Evolutionary conservation across 2,329 filamentous ascomycete genomes (phyloP).

Genomic region (Albifimbria verrucaria): DNA sequence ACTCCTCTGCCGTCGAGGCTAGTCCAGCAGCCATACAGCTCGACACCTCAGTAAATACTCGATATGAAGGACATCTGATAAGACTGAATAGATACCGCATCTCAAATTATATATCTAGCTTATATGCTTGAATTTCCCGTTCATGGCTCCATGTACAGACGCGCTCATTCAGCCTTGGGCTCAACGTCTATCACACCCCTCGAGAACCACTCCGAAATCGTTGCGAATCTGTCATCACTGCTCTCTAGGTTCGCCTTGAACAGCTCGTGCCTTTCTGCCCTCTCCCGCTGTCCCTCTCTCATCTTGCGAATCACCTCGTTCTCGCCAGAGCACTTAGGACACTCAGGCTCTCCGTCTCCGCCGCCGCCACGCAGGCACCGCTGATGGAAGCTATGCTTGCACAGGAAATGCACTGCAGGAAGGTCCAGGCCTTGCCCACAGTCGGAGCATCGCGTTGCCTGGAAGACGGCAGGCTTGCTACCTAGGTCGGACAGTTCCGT

Average conservation of each 20-base stretch:
- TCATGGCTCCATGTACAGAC: background rate
- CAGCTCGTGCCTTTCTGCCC: constrained; percentile 81
- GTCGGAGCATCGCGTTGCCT: constrained; percentile 80
- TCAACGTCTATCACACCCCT: constrained; percentile 77
- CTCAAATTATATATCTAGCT: too few relatives aligned
- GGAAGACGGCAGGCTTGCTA: constrained; percentile 82
- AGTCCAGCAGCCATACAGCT: too few relatives aligned
- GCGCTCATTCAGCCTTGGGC: constrained; percentile 26
- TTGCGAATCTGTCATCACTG: constrained; percentile 82
- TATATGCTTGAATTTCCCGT: too few relatives aligned
- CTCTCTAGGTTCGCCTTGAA: constrained; percentile 77
- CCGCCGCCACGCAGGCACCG: constrained; percentile 63
- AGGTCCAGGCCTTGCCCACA: constrained; percentile 78
- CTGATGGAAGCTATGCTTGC: constrained; percentile 96
- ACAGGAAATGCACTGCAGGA: constrained; percentile 91
- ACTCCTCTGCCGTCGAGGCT: too few relatives aligned
- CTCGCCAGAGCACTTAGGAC: constrained; percentile 77
- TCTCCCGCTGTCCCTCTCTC: constrained; percentile 79
- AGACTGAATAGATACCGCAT: too few relatives aligned
- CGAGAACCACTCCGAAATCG: constrained; percentile 92
- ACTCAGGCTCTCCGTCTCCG: constrained; percentile 67
- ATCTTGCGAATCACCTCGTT: constrained; percentile 90
- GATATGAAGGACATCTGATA: too few relatives aligned
- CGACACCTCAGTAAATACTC: too few relatives aligned
- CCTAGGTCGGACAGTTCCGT: constrained; percentile 74